Conservation (phyloP, 495 filamentous ascomycete genomes). For the Tuber microsphaerosporum region DNA sequence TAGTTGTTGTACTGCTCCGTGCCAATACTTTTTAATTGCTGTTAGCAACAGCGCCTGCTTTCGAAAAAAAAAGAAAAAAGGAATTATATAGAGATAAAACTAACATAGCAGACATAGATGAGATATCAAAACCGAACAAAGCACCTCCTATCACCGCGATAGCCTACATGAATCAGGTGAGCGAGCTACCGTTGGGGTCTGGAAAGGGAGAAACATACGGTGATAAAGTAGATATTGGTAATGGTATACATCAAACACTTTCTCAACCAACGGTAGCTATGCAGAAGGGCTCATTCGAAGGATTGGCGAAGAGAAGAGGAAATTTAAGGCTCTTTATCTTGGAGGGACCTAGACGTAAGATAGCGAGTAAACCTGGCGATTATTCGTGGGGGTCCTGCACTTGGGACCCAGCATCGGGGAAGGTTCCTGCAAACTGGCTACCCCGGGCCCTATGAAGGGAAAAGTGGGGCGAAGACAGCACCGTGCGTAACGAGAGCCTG, state of each 20-base stretch:
- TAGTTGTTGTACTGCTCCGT: constrained; percentile 59
- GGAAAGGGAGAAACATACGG: constrained; percentile 17
- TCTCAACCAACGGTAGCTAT: neutral
- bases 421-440: neutral
- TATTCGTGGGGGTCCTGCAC: neutral
- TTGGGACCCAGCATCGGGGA: neutral
- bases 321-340: neutral
- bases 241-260: constrained; percentile 33
- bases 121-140: constrained; percentile 77
- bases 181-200: neutral
- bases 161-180: constrained; percentile 17
- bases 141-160: constrained; percentile 50
- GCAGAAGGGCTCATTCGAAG: neutral
- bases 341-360: neutral
- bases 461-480: neutral
- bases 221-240: constrained; percentile 40
- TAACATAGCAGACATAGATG: constrained; percentile 66
- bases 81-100: neutral
- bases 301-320: neutral
- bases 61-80: neutral
- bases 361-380: neutral
- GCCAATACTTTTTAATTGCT: constrained; percentile 44
- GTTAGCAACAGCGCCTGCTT: constrained; percentile 5
- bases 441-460: neutral
- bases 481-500: neutral